Evolutionary conservation across 306 rosid species (phyloP).

Genomic region (Begonia fuchsioides): DNA sequence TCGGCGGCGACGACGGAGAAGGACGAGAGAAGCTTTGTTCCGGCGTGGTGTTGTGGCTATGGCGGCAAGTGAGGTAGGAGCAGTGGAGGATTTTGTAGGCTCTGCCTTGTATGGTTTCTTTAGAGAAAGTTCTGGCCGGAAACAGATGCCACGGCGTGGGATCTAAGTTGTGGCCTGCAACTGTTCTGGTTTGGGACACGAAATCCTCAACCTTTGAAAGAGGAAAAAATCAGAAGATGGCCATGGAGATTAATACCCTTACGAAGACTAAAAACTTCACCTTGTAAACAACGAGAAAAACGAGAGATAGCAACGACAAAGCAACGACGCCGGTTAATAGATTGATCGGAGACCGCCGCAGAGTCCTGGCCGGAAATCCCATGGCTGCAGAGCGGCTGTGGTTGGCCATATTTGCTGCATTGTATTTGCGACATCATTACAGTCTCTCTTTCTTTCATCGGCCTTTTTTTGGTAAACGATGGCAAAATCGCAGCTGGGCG

Average conservation of each 20-base stretch:
- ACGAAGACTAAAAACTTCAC: slow-evolving; percentile 8
- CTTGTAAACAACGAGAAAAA: slow-evolving; percentile 38
- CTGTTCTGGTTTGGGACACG: slow-evolving; percentile 43
- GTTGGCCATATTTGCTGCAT: slow-evolving; percentile 5
- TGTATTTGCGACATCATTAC: neutral
- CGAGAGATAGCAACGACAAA: slow-evolving; percentile 39
- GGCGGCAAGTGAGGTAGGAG: slow-evolving; percentile 56
- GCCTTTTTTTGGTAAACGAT: too few species aligned
- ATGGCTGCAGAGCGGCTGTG: slow-evolving; percentile 8
- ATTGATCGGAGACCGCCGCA: slow-evolving; percentile 29
- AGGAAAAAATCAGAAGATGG: neutral
- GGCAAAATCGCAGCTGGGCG: too few species aligned
- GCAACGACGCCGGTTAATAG: slow-evolving; percentile 29
- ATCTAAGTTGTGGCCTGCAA: slow-evolving; percentile 76
- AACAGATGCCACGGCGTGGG: slow-evolving; percentile 91
- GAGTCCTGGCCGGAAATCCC: slow-evolving; percentile 13
- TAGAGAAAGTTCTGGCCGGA: slow-evolving; percentile 37
- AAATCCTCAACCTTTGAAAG: slow-evolving; percentile 48
- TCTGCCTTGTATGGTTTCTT: slow-evolving; percentile 35
- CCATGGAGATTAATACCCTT: neutral
- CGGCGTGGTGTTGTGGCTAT: neutral
- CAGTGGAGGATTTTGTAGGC: slow-evolving; percentile 53
- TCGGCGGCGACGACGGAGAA: too few species aligned
- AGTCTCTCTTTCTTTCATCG: too few species aligned
- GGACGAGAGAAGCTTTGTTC: neutral